phyloP scores from a whole-genome alignment of 768 basidiomycete species.

The Mycena alexandri region DNA sequence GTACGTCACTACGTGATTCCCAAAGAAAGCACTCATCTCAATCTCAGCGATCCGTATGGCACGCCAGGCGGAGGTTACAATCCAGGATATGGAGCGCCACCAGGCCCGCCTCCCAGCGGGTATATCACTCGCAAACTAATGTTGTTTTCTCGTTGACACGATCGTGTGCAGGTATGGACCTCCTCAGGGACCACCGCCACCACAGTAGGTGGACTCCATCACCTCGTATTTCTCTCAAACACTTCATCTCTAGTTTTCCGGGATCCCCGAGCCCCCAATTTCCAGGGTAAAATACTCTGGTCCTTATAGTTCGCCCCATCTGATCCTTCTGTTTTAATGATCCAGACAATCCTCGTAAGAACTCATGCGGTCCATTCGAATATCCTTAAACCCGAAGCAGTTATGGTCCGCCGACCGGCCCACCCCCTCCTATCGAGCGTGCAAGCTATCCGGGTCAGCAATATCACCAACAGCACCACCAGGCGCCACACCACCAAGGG shows the following conservation, averaged over 20 bases:
- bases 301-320: neutral
- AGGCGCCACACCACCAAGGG: conserved; percentile 43
- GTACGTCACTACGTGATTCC: conserved; percentile 18
- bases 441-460: conserved; percentile 59
- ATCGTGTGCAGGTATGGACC: conserved; percentile 26
- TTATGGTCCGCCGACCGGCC: conserved; percentile 51
- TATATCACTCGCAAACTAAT: conserved; percentile 7
- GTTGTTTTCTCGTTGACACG: neutral
- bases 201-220: conserved; percentile 18
- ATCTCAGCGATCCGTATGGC: conserved; percentile 29
- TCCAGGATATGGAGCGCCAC: conserved; percentile 58
- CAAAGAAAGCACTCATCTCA: neutral
- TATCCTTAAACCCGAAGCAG: conserved; percentile 31
- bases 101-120: conserved; percentile 40
- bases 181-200: conserved; percentile 34
- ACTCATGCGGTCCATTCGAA: neutral
- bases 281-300: conserved; percentile 2
- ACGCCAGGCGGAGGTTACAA: conserved; percentile 46
- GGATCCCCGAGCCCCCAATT: conserved; percentile 8
- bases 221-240: neutral
- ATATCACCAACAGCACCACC: conserved; percentile 52
- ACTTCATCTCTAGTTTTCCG: neutral
- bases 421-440: conserved; percentile 48
- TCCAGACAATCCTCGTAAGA: conserved; percentile 30
- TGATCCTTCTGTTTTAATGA: conserved; percentile 34